phyloP scores from a whole-genome alignment of 2,329 filamentous ascomycete genomes.

The Colletotrichum viniferum region DNA sequence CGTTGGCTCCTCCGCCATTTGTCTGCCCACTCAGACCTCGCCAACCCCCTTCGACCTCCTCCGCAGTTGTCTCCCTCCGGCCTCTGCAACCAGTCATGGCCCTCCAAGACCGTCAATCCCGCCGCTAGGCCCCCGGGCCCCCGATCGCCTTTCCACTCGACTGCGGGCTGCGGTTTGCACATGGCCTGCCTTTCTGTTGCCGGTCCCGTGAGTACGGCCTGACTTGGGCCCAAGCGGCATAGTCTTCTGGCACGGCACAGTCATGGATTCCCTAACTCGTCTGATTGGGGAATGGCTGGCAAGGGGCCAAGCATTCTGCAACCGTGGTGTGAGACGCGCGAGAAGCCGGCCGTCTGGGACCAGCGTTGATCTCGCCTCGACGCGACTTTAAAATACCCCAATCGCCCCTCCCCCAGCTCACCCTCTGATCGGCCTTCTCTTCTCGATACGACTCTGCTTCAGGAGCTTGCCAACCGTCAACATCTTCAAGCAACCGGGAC shows the following conservation, averaged over 20 bases:
- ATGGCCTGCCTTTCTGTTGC: not conserved
- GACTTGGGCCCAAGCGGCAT: not conserved
- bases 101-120: slow-evolving; percentile 19
- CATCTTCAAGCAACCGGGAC: not conserved
- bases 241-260: not conserved
- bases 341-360: slow-evolving; percentile 8
- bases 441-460: slow-evolving; percentile 3
- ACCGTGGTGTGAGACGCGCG: not conserved
- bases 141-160: slow-evolving; percentile 4
- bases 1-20: not conserved
- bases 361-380: not conserved
- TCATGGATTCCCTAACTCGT: not conserved
- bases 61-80: not conserved
- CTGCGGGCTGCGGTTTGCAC: not conserved
- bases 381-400: slow-evolving; percentile 10
- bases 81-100: slow-evolving; percentile 1
- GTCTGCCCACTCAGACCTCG: not conserved
- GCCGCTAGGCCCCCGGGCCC: not conserved
- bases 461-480: slow-evolving; percentile 7
- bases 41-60: slow-evolving; percentile 1
- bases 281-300: slow-evolving; percentile 7
- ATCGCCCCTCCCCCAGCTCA: not conserved
- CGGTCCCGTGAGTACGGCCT: slow-evolving; percentile 6
- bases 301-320: slow-evolving; percentile 4
- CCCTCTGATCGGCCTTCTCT: not conserved